phyloP scores from a whole-genome alignment of 2,329 filamentous ascomycete genomes.

The Aphanocladium album region DNA sequence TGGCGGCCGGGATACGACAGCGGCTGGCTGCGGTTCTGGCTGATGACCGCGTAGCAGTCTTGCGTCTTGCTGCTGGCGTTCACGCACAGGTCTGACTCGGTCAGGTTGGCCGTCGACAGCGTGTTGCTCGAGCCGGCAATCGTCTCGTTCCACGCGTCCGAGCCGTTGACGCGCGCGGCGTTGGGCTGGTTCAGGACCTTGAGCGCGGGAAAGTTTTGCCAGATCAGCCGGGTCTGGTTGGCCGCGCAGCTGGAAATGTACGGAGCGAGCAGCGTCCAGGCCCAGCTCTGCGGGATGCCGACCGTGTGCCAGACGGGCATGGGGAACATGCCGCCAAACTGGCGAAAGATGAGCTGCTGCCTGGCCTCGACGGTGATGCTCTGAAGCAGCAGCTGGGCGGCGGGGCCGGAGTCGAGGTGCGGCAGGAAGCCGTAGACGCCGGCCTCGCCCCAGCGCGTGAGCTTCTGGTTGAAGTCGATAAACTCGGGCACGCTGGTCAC shows the following conservation, averaged over 20 bases:
- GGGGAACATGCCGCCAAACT: constrained; percentile 73
- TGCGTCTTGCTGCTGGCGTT: constrained; percentile 49
- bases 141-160: constrained; percentile 59
- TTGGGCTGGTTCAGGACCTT: constrained; percentile 65
- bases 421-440: constrained; percentile 65
- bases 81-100: constrained; percentile 44
- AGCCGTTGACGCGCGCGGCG: constrained; percentile 60
- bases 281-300: constrained; percentile 78
- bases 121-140: constrained; percentile 54
- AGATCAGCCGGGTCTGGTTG: constrained; percentile 64
- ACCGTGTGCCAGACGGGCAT: constrained; percentile 80
- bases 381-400: constrained; percentile 67
- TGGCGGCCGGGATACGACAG: constrained; percentile 70
- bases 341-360: constrained; percentile 80
- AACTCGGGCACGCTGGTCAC: constrained; percentile 69
- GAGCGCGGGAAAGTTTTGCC: constrained; percentile 74
- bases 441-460: constrained; percentile 72
- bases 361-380: constrained; percentile 74
- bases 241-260: constrained; percentile 73
- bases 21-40: constrained; percentile 63
- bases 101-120: constrained; percentile 34
- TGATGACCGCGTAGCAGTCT: constrained; percentile 60
- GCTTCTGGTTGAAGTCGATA: constrained; percentile 77
- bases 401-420: constrained; percentile 71
- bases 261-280: constrained; percentile 75